These are phyloP conservation scores for Colletotrichum tanaceti DNA, from an alignment of 2,329 filamentous ascomycete species.

Conservation along the genomic window DNA sequence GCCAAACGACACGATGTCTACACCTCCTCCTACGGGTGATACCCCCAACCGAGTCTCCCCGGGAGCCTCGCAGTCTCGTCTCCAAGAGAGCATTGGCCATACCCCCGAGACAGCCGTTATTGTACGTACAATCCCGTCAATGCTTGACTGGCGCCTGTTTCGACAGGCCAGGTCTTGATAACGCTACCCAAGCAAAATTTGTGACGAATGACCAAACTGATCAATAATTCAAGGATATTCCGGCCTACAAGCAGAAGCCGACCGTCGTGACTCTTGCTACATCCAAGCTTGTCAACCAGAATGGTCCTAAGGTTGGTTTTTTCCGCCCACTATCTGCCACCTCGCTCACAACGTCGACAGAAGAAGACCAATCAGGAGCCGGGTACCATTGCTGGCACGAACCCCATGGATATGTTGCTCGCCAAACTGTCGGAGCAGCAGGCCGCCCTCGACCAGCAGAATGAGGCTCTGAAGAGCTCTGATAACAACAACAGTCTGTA, in stretches of 20 bases:
- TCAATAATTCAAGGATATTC: background rate
- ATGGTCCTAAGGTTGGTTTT: constrained; percentile 61
- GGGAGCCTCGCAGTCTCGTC: constrained; percentile 36
- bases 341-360: constrained; percentile 54
- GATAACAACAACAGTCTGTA: constrained; percentile 54
- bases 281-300: constrained; percentile 67
- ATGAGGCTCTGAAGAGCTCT: constrained; percentile 60
- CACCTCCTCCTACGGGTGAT: constrained; percentile 26
- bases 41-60: constrained; percentile 35
- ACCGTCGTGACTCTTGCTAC: constrained; percentile 61
- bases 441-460: constrained; percentile 68
- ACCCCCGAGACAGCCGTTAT: constrained; percentile 13
- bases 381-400: constrained; percentile 53
- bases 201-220: background rate
- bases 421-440: constrained; percentile 81
- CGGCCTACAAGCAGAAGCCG: constrained; percentile 50
- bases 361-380: constrained; percentile 61
- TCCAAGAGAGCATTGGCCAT: constrained; percentile 41
- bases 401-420: constrained; percentile 77
- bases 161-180: background rate
- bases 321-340: constrained; percentile 8
- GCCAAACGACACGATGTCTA: constrained; percentile 32
- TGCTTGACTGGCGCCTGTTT: background rate
- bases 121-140: constrained; percentile 11
- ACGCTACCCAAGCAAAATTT: background rate